These are phyloP conservation scores for Lipomyces starkeyi DNA, from an alignment of 805 yeast genomes.

Conservation along the genomic window DNA sequence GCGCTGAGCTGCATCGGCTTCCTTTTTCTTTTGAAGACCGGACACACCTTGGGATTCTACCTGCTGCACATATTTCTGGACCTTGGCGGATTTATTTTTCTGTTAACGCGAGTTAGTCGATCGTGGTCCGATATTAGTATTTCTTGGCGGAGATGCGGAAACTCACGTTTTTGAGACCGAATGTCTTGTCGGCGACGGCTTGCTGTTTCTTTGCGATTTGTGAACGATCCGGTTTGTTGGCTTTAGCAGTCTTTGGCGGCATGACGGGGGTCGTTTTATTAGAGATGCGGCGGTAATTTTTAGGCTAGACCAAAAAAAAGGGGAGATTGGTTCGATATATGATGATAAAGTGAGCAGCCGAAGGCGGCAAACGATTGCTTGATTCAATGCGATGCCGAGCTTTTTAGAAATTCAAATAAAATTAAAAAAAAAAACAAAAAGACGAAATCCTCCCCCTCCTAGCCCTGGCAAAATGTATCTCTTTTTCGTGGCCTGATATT, in stretches of 20 bases:
- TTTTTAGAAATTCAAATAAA: too few species aligned
- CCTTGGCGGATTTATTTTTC: conserved; percentile 91
- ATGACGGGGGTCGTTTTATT: conserved; percentile 46
- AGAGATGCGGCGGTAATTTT: background rate
- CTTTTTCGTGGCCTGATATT: too few species aligned
- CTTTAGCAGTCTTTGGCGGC: conserved; percentile 78
- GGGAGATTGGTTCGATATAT: too few species aligned
- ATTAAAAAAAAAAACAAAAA: too few species aligned
- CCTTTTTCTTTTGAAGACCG: conserved; percentile 65
- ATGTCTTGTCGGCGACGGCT: conserved; percentile 82
- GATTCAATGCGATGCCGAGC: too few species aligned
- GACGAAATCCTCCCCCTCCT: too few species aligned
- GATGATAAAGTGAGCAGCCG: too few species aligned
- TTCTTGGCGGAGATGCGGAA: background rate
- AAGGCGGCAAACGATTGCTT: too few species aligned
- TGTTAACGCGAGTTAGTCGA: background rate
- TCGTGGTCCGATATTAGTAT: background rate
- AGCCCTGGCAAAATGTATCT: too few species aligned
- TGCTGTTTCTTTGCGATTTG: conserved; percentile 61
- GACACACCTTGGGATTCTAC: conserved; percentile 66
- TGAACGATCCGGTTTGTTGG: conserved; percentile 58
- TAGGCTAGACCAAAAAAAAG: too few species aligned
- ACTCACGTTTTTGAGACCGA: conserved; percentile 79
- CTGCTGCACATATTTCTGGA: conserved; percentile 73
- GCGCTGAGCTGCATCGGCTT: conserved; percentile 71